Conservation (phyloP, 2,329 filamentous ascomycete species). For the Pseudogymnoascus sp. region DNA sequence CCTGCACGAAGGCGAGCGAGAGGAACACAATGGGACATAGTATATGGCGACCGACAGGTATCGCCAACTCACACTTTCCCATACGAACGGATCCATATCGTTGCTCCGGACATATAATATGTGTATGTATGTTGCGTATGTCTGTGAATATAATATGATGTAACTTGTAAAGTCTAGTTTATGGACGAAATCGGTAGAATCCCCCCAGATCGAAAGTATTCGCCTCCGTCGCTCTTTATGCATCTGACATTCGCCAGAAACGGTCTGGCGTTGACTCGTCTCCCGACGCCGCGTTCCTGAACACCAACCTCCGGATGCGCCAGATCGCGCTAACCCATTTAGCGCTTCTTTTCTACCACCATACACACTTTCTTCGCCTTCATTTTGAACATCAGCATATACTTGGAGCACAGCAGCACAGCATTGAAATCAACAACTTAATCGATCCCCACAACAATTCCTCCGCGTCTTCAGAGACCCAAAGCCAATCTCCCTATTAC, state of each 20-base stretch:
- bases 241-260: slow-evolving; percentile 8
- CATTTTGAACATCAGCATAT: slow-evolving; percentile 9
- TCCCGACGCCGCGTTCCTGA: slow-evolving; percentile 8
- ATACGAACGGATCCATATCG: not conserved
- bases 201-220: not conserved
- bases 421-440: slow-evolving; percentile 8
- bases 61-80: not conserved
- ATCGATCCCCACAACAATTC: slow-evolving; percentile 3
- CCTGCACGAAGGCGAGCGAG: not conserved
- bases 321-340: slow-evolving; percentile 9
- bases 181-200: not conserved
- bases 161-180: not conserved
- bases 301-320: not conserved
- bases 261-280: slow-evolving; percentile 3
- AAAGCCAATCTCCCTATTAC: not conserved
- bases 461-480: slow-evolving; percentile 1
- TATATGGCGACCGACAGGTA: not conserved
- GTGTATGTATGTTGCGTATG: not conserved
- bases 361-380: slow-evolving; percentile 10
- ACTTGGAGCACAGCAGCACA: slow-evolving; percentile 6
- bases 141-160: not conserved
- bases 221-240: not conserved
- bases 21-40: not conserved
- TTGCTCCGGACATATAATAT: not conserved
- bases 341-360: slow-evolving; percentile 8